phyloP scores from a whole-genome alignment of 2,329 filamentous ascomycete species.

The Endocalyx cinctus region DNA sequence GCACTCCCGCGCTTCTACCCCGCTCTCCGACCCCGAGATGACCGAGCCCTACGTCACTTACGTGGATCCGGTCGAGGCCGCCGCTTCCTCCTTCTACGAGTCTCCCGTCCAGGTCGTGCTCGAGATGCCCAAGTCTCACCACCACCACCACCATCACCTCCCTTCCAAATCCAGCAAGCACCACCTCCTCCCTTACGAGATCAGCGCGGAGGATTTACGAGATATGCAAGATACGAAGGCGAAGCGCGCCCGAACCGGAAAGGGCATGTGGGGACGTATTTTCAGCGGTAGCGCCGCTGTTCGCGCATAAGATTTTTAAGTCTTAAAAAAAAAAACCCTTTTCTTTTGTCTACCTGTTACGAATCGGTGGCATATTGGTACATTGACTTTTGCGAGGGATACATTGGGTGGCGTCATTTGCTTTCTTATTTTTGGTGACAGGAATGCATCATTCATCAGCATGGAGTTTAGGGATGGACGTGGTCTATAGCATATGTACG shows the following conservation, averaged over 20 bases:
- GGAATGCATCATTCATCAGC: conserved; percentile 6
- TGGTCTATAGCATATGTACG: too few relatives aligned
- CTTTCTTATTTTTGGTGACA: conserved; percentile 1
- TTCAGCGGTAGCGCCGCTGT: conserved; percentile 37
- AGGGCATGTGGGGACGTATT: conserved; percentile 50
- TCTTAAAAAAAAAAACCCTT: too few relatives aligned
- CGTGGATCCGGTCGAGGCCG: conserved; percentile 13
- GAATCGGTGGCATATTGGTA: too few relatives aligned
- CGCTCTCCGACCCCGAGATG: conserved; percentile 38
- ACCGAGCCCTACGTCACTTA: conserved; percentile 39
- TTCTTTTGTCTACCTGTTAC: too few relatives aligned
- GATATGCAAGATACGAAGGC: conserved; percentile 43
- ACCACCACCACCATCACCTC: conserved; percentile 17
- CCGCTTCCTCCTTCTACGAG: conserved; percentile 39
- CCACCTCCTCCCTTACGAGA: conserved; percentile 49
- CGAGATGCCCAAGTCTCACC: conserved; percentile 26
- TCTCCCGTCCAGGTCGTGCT: conserved; percentile 44
- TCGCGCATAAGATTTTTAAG: too few relatives aligned
- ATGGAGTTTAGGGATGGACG: too few relatives aligned
- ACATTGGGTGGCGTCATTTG: conserved; percentile 3
- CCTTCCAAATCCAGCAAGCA: conserved; percentile 18
- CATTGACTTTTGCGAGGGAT: too few relatives aligned
- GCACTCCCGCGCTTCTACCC: conserved; percentile 47
- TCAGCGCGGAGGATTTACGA: conserved; percentile 47
- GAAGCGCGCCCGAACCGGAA: conserved; percentile 44